Evolutionary conservation across 768 basidiomycete genomes (phyloP).

Genomic region (Exsudoporus frostii): DNA sequence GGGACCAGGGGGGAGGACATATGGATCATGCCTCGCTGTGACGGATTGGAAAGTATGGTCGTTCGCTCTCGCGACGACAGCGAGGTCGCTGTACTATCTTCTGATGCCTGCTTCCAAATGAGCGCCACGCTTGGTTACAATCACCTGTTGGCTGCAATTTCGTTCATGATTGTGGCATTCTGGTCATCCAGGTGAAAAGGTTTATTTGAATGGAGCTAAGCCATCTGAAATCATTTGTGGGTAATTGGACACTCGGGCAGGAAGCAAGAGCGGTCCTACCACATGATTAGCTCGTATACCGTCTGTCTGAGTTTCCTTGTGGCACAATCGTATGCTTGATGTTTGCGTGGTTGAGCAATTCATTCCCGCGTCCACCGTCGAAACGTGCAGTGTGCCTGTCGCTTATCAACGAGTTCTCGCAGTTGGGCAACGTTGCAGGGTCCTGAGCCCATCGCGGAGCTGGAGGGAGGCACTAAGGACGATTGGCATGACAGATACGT

Average conservation of each 20-base stretch:
- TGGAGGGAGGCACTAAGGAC: not conserved
- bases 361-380: conserved; percentile 72
- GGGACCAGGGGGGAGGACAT: conserved; percentile 42
- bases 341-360: conserved; percentile 49
- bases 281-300: conserved; percentile 52
- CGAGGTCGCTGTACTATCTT: conserved; percentile 52
- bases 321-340: conserved; percentile 69
- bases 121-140: conserved; percentile 67
- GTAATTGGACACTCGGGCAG: conserved; percentile 61
- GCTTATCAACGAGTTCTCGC: conserved; percentile 76
- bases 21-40: conserved; percentile 59
- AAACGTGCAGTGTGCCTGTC: conserved; percentile 85
- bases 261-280: conserved; percentile 67
- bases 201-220: not conserved
- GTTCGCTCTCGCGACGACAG: conserved; percentile 51
- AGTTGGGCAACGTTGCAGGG: conserved; percentile 81
- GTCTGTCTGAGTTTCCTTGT: conserved; percentile 82
- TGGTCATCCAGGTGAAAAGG: conserved; percentile 43
- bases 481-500: conserved; percentile 43
- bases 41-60: conserved; percentile 82
- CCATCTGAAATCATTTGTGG: conserved; percentile 1
- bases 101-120: conserved; percentile 84
- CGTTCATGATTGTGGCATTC: conserved; percentile 58
- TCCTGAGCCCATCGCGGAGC: conserved; percentile 48
- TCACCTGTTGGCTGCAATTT: conserved; percentile 73